Evolutionary conservation across 140 eudicot genomes (phyloP).

Genomic region (Bidens hawaiensis): DNA sequence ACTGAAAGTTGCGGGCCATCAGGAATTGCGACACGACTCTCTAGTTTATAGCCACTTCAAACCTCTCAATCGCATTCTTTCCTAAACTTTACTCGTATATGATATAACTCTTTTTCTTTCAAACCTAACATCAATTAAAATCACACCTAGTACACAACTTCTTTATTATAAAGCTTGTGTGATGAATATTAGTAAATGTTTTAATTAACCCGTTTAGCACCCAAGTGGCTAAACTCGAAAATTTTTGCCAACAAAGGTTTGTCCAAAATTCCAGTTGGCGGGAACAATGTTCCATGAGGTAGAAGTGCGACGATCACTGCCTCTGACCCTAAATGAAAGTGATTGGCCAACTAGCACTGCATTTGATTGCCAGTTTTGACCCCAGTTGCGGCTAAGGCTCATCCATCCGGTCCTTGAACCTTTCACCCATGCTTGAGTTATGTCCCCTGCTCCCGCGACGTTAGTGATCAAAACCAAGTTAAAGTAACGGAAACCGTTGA

Average conservation of each 20-base stretch:
- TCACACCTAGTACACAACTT: conserved; percentile 19
- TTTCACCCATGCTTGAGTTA: conserved; percentile 36
- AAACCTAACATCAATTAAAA: conserved; percentile 4
- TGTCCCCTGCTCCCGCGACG: conserved; percentile 61
- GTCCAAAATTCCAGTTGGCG: conserved; percentile 55
- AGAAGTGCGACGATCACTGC: conserved; percentile 43
- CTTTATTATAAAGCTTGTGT: conserved; percentile 6
- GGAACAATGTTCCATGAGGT: conserved; percentile 50
- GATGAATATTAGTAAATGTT: background rate
- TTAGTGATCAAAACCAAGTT: conserved; percentile 55
- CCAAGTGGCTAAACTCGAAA: conserved; percentile 30
- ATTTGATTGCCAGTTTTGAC: conserved; percentile 62
- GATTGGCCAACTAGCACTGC: conserved; percentile 43
- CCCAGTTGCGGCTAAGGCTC: conserved; percentile 63
- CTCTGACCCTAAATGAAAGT: conserved; percentile 39
- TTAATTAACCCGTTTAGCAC: background rate
- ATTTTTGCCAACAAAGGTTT: conserved; percentile 49
- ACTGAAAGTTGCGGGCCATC: conserved; percentile 42
- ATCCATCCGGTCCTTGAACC: conserved; percentile 53
- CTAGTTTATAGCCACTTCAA: conserved; percentile 35
- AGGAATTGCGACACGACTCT: conserved; percentile 21
- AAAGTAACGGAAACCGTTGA: conserved; percentile 52
- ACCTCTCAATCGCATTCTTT: conserved; percentile 9
- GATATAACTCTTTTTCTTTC: background rate
- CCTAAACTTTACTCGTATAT: conserved; percentile 11